Evolutionary conservation across 1,284 basidiomycete genomes (phyloP).

Genomic region (Cryptococcus amylolentus): DNA sequence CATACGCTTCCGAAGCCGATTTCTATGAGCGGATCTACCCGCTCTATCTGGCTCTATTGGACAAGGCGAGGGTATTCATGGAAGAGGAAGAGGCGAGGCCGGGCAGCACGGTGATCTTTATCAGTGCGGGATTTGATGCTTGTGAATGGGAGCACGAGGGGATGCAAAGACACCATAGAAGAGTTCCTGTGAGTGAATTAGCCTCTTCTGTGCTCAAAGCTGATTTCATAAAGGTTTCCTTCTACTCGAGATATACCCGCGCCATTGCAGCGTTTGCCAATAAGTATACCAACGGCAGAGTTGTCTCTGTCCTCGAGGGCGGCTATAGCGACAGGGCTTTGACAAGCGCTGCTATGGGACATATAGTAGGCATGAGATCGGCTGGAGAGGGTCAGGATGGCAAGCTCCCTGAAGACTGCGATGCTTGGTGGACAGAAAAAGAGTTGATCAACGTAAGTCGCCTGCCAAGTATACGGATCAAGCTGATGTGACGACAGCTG

Average conservation of each 20-base stretch:
- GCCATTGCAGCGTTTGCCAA: slow-evolving; percentile 70
- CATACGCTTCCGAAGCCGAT: slow-evolving; percentile 67
- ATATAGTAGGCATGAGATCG: slow-evolving; percentile 63
- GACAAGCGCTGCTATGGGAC: slow-evolving; percentile 74
- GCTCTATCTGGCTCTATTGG: slow-evolving; percentile 67
- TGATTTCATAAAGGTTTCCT: slow-evolving; percentile 51
- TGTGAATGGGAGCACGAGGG: slow-evolving; percentile 84
- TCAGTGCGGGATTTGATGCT: slow-evolving; percentile 85
- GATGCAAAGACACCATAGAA: slow-evolving; percentile 90
- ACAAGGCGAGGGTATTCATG: slow-evolving; percentile 70
- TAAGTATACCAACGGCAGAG: slow-evolving; percentile 62
- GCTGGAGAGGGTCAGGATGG: slow-evolving; percentile 26
- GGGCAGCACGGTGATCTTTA: slow-evolving; percentile 74
- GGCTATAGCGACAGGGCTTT: slow-evolving; percentile 90
- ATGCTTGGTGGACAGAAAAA: slow-evolving; percentile 66
- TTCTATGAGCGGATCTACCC: slow-evolving; percentile 76
- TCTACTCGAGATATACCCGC: slow-evolving; percentile 78
- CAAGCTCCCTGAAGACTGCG: slow-evolving; percentile 41
- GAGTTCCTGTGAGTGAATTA: slow-evolving; percentile 62
- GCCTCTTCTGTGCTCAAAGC: not conserved
- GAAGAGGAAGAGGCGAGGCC: slow-evolving; percentile 61
- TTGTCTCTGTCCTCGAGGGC: slow-evolving; percentile 88
- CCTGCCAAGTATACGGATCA: not conserved
- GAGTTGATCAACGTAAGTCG: slow-evolving; percentile 61
- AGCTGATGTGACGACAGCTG: slow-evolving; percentile 52